phyloP scores from a whole-genome alignment of 306 rosid species.

The Astragalus membranaceus region DNA sequence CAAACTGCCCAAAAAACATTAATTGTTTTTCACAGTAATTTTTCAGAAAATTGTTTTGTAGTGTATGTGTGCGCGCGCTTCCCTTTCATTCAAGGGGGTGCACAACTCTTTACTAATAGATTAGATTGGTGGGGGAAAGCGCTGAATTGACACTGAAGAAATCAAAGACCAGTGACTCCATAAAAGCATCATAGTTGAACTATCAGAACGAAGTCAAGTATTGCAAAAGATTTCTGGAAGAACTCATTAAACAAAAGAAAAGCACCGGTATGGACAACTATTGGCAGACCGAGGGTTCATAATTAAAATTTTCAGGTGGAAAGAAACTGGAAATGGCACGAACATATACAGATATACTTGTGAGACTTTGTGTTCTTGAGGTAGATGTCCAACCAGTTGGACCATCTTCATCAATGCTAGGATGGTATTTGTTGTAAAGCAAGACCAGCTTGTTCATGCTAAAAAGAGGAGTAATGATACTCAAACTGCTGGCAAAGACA shows the following conservation, averaged over 20 bases:
- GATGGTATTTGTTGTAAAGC: not conserved
- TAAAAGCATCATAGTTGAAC: not conserved
- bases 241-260: not conserved
- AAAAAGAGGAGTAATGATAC: no score
- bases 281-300: not conserved
- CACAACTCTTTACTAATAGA: not conserved
- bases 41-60: not conserved
- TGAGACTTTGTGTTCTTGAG: not conserved
- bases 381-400: not conserved
- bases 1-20: slow-evolving; percentile 4
- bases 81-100: not conserved
- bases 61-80: not conserved
- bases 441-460: not conserved
- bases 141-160: not conserved
- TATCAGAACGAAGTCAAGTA: not conserved
- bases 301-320: not conserved
- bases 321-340: not conserved
- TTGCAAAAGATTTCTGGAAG: not conserved
- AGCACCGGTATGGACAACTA: not conserved
- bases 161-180: not conserved
- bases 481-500: not conserved
- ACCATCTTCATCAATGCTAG: not conserved
- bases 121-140: not conserved
- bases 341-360: not conserved
- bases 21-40: not conserved